Percentiles rank a stretch among this genome's conserved stretches.
Evolutionary conservation across 2,329 filamentous ascomycete species (phyloP).

Genomic region (Escovopsis sp.): DNA sequence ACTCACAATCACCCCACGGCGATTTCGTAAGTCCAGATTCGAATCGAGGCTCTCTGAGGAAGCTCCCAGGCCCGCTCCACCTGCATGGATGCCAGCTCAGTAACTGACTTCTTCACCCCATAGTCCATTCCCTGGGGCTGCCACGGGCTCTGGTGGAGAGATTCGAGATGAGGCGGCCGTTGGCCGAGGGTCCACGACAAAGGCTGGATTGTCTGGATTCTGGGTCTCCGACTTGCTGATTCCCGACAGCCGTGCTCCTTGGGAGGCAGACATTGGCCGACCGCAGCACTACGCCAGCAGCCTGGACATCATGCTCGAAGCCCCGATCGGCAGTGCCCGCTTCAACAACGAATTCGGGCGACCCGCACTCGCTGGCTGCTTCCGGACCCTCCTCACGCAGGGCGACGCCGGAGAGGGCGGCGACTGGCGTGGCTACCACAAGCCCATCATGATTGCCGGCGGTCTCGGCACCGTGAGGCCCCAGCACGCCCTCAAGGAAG

Average conservation of each 20-base stretch:
- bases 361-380: constrained; percentile 77
- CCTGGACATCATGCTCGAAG: constrained; percentile 94
- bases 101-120: background rate
- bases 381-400: constrained; percentile 67
- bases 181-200: constrained; percentile 80
- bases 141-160: constrained; percentile 88
- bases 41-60: background rate
- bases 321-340: constrained; percentile 82
- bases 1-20: constrained; percentile 97
- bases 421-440: constrained; percentile 74
- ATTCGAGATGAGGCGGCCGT: constrained; percentile 93
- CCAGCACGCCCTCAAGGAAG: constrained; percentile 76
- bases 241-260: constrained; percentile 66
- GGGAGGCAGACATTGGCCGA: constrained; percentile 84
- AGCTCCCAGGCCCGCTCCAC: background rate
- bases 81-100: background rate
- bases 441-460: constrained; percentile 96
- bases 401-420: constrained; percentile 12
- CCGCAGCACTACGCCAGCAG: constrained; percentile 86
- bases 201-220: constrained; percentile 83
- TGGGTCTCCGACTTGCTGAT: constrained; percentile 91
- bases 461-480: constrained; percentile 87
- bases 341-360: constrained; percentile 98
- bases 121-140: constrained; percentile 69
- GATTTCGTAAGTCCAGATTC: constrained; percentile 42